Conservation (phyloP, 805 yeast species). For the Candida ulmi region DNA sequence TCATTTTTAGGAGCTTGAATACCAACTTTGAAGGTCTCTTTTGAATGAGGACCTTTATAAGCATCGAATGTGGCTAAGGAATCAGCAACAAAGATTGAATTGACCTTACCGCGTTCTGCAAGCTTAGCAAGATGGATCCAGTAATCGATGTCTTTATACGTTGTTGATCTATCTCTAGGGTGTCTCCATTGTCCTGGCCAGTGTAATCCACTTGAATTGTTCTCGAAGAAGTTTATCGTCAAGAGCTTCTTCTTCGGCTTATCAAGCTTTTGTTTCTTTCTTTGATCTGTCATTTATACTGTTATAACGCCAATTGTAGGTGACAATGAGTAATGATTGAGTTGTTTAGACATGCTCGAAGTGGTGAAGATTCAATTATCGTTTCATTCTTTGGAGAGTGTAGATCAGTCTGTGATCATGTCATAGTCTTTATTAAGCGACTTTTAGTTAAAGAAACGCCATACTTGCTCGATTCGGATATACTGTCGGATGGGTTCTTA, state of each 20-base stretch:
- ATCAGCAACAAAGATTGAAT: not conserved
- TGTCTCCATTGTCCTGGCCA: slow-evolving; percentile 6
- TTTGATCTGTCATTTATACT: too few species aligned
- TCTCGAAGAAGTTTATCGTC: slow-evolving; percentile 28
- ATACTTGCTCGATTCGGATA: too few species aligned
- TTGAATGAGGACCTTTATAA: not conserved
- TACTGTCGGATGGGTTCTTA: too few species aligned
- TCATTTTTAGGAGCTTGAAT: not conserved
- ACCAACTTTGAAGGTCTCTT: not conserved
- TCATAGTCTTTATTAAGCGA: too few species aligned
- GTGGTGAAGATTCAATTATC: too few species aligned
- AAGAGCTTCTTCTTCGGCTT: not conserved
- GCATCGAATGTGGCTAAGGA: not conserved
- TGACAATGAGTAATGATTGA: too few species aligned
- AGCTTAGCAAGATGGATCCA: not conserved
- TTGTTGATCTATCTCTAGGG: slow-evolving; percentile 4
- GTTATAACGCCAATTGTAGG: too few species aligned
- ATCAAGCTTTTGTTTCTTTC: not conserved
- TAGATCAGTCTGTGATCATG: too few species aligned
- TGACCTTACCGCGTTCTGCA: not conserved
- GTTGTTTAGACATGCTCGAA: too few species aligned
- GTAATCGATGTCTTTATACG: slow-evolving; percentile 19
- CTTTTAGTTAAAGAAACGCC: too few species aligned
- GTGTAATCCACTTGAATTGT: slow-evolving; percentile 21
- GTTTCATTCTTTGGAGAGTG: too few species aligned